These are phyloP conservation scores for Botryotinia calthae DNA, from an alignment of 2,329 filamentous ascomycete genomes.

Conservation along the genomic window DNA sequence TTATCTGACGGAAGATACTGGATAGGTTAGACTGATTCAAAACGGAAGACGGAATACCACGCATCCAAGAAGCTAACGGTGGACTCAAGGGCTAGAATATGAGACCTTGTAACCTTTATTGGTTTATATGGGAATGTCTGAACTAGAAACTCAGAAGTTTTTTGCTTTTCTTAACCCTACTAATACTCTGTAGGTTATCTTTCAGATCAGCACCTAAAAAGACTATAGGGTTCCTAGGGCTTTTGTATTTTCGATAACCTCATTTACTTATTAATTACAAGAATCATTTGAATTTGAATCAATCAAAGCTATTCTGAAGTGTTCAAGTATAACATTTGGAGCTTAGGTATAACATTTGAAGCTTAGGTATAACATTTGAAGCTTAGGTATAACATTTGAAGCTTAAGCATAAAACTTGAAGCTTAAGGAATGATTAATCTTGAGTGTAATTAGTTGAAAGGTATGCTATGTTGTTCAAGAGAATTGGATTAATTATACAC, in stretches of 20 bases:
- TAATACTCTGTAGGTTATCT: neutral
- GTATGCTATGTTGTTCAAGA: neutral
- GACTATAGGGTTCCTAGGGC: neutral
- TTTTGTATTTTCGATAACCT: neutral
- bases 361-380: neutral
- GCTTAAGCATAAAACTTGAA: neutral
- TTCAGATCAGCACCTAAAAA: neutral
- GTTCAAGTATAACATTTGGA: neutral
- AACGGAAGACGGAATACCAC: neutral
- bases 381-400: neutral
- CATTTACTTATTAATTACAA: neutral
- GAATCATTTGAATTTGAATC: neutral
- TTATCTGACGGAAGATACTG: neutral
- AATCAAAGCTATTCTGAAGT: neutral
- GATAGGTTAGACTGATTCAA: neutral
- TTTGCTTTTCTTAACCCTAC: neutral
- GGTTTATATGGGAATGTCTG: slow-evolving; percentile 1
- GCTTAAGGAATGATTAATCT: neutral
- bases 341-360: neutral
- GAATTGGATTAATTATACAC: neutral
- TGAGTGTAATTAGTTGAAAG: neutral
- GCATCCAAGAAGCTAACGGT: neutral
- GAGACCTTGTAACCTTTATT: slow-evolving; percentile 4
- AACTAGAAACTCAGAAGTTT: neutral
- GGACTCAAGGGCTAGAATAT: neutral